Conservation (phyloP, 371 early-diverging fungal species). For the Parasitella parasitica region DNA sequence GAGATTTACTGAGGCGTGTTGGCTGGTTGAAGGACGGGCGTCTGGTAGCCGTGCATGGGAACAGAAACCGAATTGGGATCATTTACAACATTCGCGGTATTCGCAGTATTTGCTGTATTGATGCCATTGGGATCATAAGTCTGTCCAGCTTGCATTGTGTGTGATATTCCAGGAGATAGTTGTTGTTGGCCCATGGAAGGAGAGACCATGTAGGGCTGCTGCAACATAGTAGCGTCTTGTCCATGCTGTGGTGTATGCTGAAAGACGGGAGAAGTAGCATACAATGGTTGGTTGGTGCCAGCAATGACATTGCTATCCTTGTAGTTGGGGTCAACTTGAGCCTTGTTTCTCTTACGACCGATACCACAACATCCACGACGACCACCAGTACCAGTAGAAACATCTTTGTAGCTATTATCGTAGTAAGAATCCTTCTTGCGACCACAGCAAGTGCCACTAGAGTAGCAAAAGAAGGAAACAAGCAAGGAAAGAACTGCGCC, state of each 20-base stretch:
- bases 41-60: conserved; percentile 17
- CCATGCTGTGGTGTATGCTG: background rate
- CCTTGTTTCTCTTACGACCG: conserved; percentile 3
- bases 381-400: background rate
- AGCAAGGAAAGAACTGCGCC: conserved; percentile 28
- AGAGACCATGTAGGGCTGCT: conserved; percentile 12
- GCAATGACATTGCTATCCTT: background rate
- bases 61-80: background rate
- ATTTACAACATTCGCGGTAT: background rate
- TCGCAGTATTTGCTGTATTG: background rate
- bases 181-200: background rate
- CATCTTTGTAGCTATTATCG: background rate
- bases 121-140: background rate
- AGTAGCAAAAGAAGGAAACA: conserved; percentile 11
- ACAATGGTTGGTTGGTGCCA: background rate
- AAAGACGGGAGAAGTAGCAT: conserved; percentile 3
- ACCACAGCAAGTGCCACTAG: background rate
- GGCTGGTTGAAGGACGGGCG: conserved; percentile 17
- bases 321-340: conserved; percentile 4
- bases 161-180: background rate
- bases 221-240: conserved; percentile 3
- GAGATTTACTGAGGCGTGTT: conserved; percentile 6
- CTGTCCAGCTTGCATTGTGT: background rate
- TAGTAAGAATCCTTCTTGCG: background rate
- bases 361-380: background rate